Conservation (phyloP, 208 protist species). For the Trypanosoma caninum region DNA sequence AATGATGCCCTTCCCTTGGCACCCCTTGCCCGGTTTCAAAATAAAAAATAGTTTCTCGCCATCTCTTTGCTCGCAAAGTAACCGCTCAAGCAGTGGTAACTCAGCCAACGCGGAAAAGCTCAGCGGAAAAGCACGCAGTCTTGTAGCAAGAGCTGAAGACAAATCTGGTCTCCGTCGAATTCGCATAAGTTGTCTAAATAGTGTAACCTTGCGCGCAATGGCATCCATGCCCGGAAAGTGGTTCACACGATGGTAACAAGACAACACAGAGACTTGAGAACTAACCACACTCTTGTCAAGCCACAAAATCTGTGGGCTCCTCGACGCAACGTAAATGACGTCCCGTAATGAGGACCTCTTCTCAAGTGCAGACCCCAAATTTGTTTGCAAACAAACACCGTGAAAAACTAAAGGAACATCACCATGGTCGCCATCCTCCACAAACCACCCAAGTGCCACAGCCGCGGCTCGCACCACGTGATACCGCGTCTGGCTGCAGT, state of each 20-base stretch:
- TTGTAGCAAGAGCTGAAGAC: constrained; percentile 1
- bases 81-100: constrained; percentile 26
- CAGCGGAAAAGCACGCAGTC: constrained; percentile 30
- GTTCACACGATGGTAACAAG: constrained; percentile 86
- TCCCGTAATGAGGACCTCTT: not conserved
- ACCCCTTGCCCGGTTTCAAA: constrained; percentile 85
- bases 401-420: constrained; percentile 39
- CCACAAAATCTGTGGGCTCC: constrained; percentile 84
- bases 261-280: constrained; percentile 55
- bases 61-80: constrained; percentile 9
- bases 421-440: constrained; percentile 47
- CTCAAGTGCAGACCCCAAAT: not conserved
- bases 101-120: constrained; percentile 57
- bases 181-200: constrained; percentile 86
- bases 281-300: constrained; percentile 75
- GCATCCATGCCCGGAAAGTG: constrained; percentile 91
- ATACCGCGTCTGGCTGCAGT: constrained; percentile 62
- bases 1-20: constrained; percentile 77
- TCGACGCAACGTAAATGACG: constrained; percentile 6
- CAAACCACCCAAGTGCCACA: constrained; percentile 46
- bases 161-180: constrained; percentile 24
- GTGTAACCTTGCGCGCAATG: constrained; percentile 86
- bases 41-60: constrained; percentile 49
- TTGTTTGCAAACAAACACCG: constrained; percentile 19
- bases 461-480: constrained; percentile 80